Evolutionary conservation across 139 green algal genomes (phyloP).

Genomic region (Haematococcus sp.): DNA sequence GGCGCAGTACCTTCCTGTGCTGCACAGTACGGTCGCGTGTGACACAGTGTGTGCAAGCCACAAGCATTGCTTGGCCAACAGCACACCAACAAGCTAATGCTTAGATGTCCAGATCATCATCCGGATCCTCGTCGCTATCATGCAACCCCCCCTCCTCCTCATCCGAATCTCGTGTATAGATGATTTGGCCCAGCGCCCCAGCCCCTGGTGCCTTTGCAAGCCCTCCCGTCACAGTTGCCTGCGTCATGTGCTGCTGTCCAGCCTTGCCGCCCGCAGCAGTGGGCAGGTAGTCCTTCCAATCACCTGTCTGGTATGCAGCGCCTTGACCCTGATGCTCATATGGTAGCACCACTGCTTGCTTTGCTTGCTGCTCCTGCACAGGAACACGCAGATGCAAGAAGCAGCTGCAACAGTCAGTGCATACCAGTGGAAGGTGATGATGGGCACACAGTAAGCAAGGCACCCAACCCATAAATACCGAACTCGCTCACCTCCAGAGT

Average conservation of each 20-base stretch:
- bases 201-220: background rate
- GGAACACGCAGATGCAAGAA: background rate
- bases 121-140: slow-evolving; percentile 79
- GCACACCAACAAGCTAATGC: no score
- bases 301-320: slow-evolving; percentile 33
- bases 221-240: background rate
- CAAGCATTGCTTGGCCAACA: no score
- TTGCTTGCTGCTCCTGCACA: slow-evolving; percentile 48
- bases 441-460: no score
- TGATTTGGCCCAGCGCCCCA: slow-evolving; percentile 62
- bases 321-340: slow-evolving; percentile 66
- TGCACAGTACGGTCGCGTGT: no score
- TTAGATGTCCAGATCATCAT: slow-evolving; percentile 80
- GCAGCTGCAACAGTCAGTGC: background rate
- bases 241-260: background rate
- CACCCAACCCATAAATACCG: background rate
- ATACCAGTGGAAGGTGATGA: no score
- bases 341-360: slow-evolving; percentile 60
- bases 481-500: slow-evolving; percentile 32
- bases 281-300: slow-evolving; percentile 66
- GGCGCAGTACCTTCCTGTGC: no score
- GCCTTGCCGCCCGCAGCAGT: slow-evolving; percentile 40
- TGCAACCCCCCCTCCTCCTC: slow-evolving; percentile 45
- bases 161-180: slow-evolving; percentile 74
- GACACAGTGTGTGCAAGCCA: no score